A percentile compares a stretch with the other conserved stretches of the same genome.
Conservation (phyloP, 164 flowering plant species). For the Euptelea pleiosperma region DNA sequence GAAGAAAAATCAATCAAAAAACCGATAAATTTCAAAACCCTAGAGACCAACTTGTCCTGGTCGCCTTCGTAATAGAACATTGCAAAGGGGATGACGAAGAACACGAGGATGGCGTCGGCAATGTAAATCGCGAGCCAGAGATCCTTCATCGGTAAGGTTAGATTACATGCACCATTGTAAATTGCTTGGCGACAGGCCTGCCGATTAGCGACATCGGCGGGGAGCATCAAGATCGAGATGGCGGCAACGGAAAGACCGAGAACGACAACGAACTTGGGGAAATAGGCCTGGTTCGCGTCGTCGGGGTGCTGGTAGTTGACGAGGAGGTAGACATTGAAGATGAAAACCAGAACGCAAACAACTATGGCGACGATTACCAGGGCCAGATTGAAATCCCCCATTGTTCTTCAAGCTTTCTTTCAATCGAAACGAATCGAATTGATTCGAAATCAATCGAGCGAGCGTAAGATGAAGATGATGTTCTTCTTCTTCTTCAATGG, state of each 20-base stretch:
- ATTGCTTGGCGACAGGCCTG: slow-evolving; percentile 89
- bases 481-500: neutral
- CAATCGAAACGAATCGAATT: slow-evolving; percentile 15
- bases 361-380: slow-evolving; percentile 87
- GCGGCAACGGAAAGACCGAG: slow-evolving; percentile 84
- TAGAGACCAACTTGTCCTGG: slow-evolving; percentile 73
- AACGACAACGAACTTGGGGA: slow-evolving; percentile 95
- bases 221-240: slow-evolving; percentile 92
- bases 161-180: slow-evolving; percentile 90
- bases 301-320: slow-evolving; percentile 96
- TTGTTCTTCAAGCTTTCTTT: slow-evolving; percentile 23
- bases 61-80: slow-evolving; percentile 99
- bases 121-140: slow-evolving; percentile 93
- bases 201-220: slow-evolving; percentile 96
- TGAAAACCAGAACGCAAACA: slow-evolving; percentile 69
- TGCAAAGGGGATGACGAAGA: slow-evolving; percentile 92
- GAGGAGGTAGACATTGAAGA: slow-evolving; percentile 89
- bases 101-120: slow-evolving; percentile 81
- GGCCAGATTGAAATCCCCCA: slow-evolving; percentile 98
- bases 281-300: slow-evolving; percentile 89
- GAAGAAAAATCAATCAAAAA: neutral
- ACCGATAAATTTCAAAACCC: neutral
- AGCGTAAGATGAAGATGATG: neutral
- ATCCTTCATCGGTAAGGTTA: slow-evolving; percentile 93
- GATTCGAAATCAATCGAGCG: slow-evolving; percentile 11